Conservation (phyloP, 352 stramenopile species). For the Globisporangium cederbergense region DNA sequence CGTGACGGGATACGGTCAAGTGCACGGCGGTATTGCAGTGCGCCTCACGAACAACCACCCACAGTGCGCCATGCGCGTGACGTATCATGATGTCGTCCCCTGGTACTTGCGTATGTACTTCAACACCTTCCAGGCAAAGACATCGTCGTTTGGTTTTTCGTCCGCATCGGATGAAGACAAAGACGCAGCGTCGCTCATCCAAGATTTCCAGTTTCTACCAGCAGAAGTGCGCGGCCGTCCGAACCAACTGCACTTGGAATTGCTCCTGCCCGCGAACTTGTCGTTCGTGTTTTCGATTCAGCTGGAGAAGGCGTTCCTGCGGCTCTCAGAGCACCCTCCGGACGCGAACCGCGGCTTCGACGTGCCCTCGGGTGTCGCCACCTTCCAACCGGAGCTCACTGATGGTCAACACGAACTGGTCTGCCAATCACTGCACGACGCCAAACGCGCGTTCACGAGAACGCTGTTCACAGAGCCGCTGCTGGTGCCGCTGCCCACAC, state of each 20-base stretch:
- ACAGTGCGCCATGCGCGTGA: conserved; percentile 45
- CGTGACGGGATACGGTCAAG: conserved; percentile 70
- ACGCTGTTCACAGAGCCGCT: conserved; percentile 79
- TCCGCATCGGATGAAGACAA: neutral
- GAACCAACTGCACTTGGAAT: conserved; percentile 55
- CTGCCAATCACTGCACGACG: conserved; percentile 14
- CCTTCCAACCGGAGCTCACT: conserved; percentile 24
- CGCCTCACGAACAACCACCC: conserved; percentile 59
- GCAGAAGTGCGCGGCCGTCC: conserved; percentile 51
- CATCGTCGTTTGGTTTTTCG: conserved; percentile 1
- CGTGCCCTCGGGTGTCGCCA: conserved; percentile 57
- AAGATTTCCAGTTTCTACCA: conserved; percentile 48
- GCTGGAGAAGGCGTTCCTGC: conserved; percentile 82
- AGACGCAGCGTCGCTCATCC: conserved; percentile 18
- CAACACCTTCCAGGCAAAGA: conserved; percentile 47
- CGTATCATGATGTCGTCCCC: conserved; percentile 73
- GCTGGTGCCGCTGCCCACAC: conserved; percentile 75
- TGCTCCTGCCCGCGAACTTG: conserved; percentile 47
- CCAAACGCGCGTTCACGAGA: conserved; percentile 17
- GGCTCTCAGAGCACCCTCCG: conserved; percentile 75
- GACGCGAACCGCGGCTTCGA: conserved; percentile 88
- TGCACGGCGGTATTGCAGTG: conserved; percentile 68
- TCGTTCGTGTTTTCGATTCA: conserved; percentile 64
- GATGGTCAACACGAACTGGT: neutral
- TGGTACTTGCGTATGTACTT: conserved; percentile 83